These are phyloP conservation scores for Aristolochia californica DNA, from an alignment of 164 flowering plant genomes.

Conservation along the genomic window DNA sequence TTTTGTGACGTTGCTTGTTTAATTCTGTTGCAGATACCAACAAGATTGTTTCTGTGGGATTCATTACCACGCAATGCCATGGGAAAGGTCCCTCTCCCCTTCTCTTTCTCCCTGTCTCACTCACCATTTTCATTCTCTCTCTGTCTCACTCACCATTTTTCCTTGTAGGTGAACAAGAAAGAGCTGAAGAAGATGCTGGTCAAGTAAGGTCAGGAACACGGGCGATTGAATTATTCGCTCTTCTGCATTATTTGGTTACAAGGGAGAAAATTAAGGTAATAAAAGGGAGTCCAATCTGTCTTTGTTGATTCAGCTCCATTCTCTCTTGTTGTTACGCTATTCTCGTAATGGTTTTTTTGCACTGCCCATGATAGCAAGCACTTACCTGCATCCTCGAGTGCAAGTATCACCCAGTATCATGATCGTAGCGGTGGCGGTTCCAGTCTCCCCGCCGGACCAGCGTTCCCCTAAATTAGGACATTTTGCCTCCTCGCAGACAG, in stretches of 20 bases:
- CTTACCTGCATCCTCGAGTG: constrained; percentile 26
- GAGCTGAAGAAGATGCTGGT: constrained; percentile 21
- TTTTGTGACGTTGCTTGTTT: too few relatives aligned
- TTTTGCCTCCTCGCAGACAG: constrained; percentile 27
- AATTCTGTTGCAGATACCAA: constrained; percentile 53
- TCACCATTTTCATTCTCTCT: background rate
- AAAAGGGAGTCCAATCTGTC: too few relatives aligned
- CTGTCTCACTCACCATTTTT: background rate
- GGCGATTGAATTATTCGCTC: too few relatives aligned
- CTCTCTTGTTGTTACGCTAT: too few relatives aligned
- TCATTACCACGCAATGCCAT: constrained; percentile 87
- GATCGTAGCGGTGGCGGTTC: constrained; percentile 28
- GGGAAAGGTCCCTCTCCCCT: constrained; percentile 63
- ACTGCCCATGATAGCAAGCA: too few relatives aligned
- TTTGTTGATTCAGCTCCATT: too few relatives aligned
- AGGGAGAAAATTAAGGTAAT: too few relatives aligned
- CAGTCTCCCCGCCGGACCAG: constrained; percentile 31
- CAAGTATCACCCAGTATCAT: constrained; percentile 31
- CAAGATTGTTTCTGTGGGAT: constrained; percentile 66
- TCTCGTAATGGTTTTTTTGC: too few relatives aligned
- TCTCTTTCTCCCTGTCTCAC: too few relatives aligned
- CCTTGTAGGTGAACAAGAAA: constrained; percentile 55
- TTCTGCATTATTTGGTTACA: too few relatives aligned
- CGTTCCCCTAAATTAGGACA: constrained; percentile 28
- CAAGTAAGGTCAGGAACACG: background rate